Base-by-base conservation (phyloP, 1,284 basidiomycete genomes). In the Ustilago loliicola region DNA sequence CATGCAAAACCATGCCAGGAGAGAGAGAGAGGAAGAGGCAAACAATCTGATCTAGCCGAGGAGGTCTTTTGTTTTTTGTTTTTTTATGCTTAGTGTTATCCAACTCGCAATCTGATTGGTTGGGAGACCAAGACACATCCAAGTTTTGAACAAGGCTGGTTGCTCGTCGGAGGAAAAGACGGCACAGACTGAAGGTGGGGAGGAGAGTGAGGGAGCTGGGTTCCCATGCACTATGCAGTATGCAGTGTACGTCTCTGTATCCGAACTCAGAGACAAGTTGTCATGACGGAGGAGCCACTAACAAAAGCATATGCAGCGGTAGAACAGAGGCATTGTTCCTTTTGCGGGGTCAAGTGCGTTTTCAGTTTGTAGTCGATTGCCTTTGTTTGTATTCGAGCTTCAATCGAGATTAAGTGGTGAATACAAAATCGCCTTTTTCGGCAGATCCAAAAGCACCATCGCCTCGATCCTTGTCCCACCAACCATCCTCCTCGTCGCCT, bases 1-100 rank as follows among this genome's bases (percentile, higher is more conserved):
- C 60, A 61, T 57, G 30, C 40, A 19, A 40, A n/a, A 32, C 29
- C 32, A 10, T 34, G 29, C 30, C 7, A 40, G 19, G n/a, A 27
- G 34, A 21, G 40, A 8, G 34, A 36, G 40, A 27, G 8, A 19
- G 53, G 3, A 27, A 21, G 29, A 36, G 38, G 11, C 11, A 57
- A 25, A 8, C n/a, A 52, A 58, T 42, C 54, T 56, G 61, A 64
- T 54, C 61, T 62, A 62, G 61, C 61, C 61, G 61, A 62, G 61
- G 21, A 7, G n/a, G n/a, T n/a, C n/a, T n/a, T n/a, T n/a, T n/a
- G n/a, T n/a, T n/a, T n/a, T n/a, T n/a, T n/a, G n/a, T n/a, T n/a
- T n/a, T n/a, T n/a, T n/a, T n/a, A n/a, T n/a, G n/a, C n/a, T n/a
- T n/a, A n/a, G n/a, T n/a, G n/a, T n/a, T 56, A 21, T 21, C 15